These are phyloP conservation scores for Teratosphaeriaceae sp. DNA, from an alignment of 2,329 filamentous ascomycete genomes.

Conservation along the genomic window DNA sequence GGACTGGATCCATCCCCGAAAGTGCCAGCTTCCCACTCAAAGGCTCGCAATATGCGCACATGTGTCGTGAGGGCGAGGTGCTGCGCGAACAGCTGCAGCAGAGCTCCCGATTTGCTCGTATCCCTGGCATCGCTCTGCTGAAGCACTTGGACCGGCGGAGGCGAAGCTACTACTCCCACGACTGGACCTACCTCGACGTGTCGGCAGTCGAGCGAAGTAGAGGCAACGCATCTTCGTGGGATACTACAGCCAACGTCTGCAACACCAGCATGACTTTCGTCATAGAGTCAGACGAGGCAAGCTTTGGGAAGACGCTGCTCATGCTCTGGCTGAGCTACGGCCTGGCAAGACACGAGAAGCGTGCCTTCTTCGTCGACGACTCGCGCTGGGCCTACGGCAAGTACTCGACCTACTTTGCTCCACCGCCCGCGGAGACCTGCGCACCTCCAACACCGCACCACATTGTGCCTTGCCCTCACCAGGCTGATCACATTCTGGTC, in stretches of 20 bases:
- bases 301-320: constrained; percentile 70
- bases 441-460: constrained; percentile 65
- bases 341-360: constrained; percentile 64
- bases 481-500: constrained; percentile 67
- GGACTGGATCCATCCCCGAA: constrained; percentile 75
- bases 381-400: constrained; percentile 73
- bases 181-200: constrained; percentile 68
- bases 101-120: too few species aligned
- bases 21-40: constrained; percentile 60
- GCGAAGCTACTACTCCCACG: constrained; percentile 53
- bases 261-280: constrained; percentile 68
- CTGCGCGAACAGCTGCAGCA: constrained; percentile 30
- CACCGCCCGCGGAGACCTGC: constrained; percentile 60
- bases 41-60: constrained; percentile 59
- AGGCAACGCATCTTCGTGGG: constrained; percentile 34
- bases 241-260: constrained; percentile 48
- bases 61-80: constrained; percentile 53
- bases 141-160: constrained; percentile 41
- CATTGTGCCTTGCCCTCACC: constrained; percentile 72
- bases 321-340: constrained; percentile 80
- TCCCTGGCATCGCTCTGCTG: constrained; percentile 27
- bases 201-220: constrained; percentile 61
- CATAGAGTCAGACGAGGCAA: constrained; percentile 66
- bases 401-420: constrained; percentile 65
- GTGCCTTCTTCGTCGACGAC: constrained; percentile 80